These are phyloP conservation scores for Cercophora sp. DNA, from an alignment of 495 filamentous ascomycete genomes.

Conservation along the genomic window DNA sequence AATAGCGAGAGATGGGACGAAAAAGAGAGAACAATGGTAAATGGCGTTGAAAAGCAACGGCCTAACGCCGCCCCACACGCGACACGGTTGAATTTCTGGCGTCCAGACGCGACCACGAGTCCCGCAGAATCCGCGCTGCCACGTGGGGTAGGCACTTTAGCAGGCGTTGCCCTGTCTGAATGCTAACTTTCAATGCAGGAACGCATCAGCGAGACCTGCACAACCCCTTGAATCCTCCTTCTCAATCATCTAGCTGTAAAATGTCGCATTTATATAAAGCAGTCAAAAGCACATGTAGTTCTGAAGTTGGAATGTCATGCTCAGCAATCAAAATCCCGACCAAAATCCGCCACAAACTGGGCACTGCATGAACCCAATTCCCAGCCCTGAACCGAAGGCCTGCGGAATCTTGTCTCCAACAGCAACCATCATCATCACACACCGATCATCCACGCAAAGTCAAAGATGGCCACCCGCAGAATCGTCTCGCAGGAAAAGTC, in stretches of 20 bases:
- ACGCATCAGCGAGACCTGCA: no score
- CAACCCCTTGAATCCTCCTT: no score
- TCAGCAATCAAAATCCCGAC: no score
- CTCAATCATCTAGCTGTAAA: no score
- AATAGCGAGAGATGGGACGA: background rate
- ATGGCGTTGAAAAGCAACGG: background rate
- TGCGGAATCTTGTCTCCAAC: background rate
- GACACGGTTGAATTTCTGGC: constrained; percentile 9
- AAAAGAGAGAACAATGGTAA: background rate
- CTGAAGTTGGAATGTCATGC: no score
- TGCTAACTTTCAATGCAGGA: no score
- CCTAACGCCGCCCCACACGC: constrained; percentile 4
- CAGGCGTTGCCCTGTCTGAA: no score
- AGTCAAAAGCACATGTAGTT: no score
- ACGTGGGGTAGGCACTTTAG: background rate
- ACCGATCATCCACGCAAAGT: background rate
- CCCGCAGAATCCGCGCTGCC: constrained; percentile 4
- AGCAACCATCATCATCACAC: background rate
- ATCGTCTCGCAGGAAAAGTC: constrained; percentile 52
- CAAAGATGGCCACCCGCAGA: constrained; percentile 56
- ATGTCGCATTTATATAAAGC: no score
- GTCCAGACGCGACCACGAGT: background rate
- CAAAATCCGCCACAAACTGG: no score
- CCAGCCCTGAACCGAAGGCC: background rate
- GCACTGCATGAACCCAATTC: background rate